Base-by-base conservation (phyloP, 371 early-diverging fungal genomes). In the Mortierella sp. region DNA sequence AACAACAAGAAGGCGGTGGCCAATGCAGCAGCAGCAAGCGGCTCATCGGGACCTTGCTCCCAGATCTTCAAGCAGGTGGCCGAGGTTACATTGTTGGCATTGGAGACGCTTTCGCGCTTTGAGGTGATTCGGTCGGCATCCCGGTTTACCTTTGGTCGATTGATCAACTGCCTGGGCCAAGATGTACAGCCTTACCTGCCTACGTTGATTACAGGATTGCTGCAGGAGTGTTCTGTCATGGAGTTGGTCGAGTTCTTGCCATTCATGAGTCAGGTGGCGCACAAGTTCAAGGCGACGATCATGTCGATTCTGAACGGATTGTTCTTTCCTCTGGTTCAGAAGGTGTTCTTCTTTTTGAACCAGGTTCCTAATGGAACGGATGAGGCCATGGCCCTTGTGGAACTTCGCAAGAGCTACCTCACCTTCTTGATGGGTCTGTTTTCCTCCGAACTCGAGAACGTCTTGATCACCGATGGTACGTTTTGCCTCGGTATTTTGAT, bases 171-270 rank as follows among this genome's bases (percentile, higher is more conserved):
- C 61, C 90, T 97, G 29, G 99, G 98, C 16, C 89, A 91, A 6
- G 95, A 94, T 72, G 89, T 95, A 13, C 87, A 98, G 63, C 95
- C 94, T 5, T 96, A 94, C 68, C 78, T 98, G 47, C 94, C 95
- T 2, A 89, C 94, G 7, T 79, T 98, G 61, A 93, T 97, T 78
- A 92, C 93, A 7, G 93, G 94, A 14, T 79, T 98, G 13, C 84
- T 98, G 45, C 89, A 90, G 26, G 93, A 92, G 71, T 93, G 95
- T 75, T 90, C 94, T 22, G 86, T 95, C 5, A 89, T 91, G 47
- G 98, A 98, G 85, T 86, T 97, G 43, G 86, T 93, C 37, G 97
- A 97, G 82, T 93, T 97, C 72, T 88, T 98, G 72, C 95, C 95
- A 1, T 97, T 97, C 72, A 89, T 98, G 65, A 93, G 93, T 2